Evolutionary conservation across 306 rosid genomes (phyloP), one percentile per base, ranked within the genome.

Genomic region (Rubus idaeus): DNA sequence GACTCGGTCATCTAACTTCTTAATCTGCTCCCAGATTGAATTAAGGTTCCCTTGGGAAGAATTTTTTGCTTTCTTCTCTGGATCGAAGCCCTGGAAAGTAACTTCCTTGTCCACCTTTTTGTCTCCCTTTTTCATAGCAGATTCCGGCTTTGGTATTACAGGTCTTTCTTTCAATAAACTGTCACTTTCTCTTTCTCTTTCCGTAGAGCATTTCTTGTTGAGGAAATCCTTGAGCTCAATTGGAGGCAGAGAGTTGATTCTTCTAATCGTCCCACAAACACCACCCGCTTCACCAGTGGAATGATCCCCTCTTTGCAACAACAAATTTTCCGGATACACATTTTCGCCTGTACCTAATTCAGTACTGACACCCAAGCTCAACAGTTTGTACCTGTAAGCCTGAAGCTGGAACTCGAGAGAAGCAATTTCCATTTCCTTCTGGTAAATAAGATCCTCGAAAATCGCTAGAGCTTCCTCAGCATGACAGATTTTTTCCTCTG

Each of bases 401-500:
- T 83, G 79, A 51, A 92, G 77, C 81, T 91, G 98, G 76, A 79
- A 88, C 83, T 90, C 97, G 4, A 92, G 90, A 57, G 99, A 87
- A 37, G 98, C 86, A 45, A 88, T 84, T 79, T 92, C 98, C 96
- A 89, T 88, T 44, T 96, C 99, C 76, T 91, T 92, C 83, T 92
- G 89, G 82, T 86, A 81, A 63, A 92, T 87, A 20, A 91, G 77
- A 68, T 89, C 99, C 78, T 96, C 98, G 45, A 87, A 86, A 35
- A 88, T 56, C 23, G 81, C 91, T 18, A 96, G 91, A 68, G 91
- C 82, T 35, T 86, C 89, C 88, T 92, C 94, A n/a, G 89, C 89
- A 71, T 92, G 95, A 63, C 76, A 88, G 14, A 95, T 90, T 84
- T 96, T 91, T 68, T 92, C 99, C 89, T 96, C 99, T 2, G 97